phyloP scores from a whole-genome alignment of 2,329 filamentous ascomycete genomes.

The Neodidymelliopsis sp. region DNA sequence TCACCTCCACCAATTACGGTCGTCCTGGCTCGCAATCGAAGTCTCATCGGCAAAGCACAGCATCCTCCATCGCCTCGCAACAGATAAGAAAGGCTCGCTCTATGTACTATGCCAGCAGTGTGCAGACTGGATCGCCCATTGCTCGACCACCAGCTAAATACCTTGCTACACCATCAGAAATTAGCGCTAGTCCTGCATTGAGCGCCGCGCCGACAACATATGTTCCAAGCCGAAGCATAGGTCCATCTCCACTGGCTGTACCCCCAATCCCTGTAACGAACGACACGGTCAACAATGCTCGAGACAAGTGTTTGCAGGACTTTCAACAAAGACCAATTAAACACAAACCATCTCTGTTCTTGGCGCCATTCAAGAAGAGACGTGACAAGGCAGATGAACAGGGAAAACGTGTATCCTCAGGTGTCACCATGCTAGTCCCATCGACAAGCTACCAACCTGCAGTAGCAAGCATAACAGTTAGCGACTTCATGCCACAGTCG shows the following conservation, averaged over 20 bases:
- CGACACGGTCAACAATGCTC: conserved; percentile 42
- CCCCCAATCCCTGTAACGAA: conserved; percentile 38
- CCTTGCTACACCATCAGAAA: conserved; percentile 34
- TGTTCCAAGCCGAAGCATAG: conserved; percentile 13
- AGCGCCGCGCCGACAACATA: background rate
- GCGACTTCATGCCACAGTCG: conserved; percentile 34
- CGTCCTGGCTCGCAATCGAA: conserved; percentile 39
- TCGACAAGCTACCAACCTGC: conserved; percentile 20
- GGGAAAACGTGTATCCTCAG: conserved; percentile 15
- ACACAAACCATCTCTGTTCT: conserved; percentile 54
- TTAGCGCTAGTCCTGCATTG: conserved; percentile 13
- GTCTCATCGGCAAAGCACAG: conserved; percentile 28
- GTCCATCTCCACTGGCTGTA: conserved; percentile 29
- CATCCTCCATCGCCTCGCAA: conserved; percentile 41
- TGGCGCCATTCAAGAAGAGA: conserved; percentile 55
- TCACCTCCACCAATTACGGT: conserved; percentile 32
- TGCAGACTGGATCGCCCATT: conserved; percentile 48
- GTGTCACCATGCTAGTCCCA: conserved; percentile 5
- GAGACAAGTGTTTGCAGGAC: conserved; percentile 52
- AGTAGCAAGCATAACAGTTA: conserved; percentile 18
- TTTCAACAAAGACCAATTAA: conserved; percentile 52
- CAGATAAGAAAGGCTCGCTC: conserved; percentile 49
- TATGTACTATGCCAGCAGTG: conserved; percentile 50
- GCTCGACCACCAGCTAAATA: conserved; percentile 44
- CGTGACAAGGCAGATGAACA: conserved; percentile 40